These are phyloP conservation scores for Miamiensis avidus DNA, from an alignment of 169 alveolate genomes.

Conservation along the genomic window DNA sequence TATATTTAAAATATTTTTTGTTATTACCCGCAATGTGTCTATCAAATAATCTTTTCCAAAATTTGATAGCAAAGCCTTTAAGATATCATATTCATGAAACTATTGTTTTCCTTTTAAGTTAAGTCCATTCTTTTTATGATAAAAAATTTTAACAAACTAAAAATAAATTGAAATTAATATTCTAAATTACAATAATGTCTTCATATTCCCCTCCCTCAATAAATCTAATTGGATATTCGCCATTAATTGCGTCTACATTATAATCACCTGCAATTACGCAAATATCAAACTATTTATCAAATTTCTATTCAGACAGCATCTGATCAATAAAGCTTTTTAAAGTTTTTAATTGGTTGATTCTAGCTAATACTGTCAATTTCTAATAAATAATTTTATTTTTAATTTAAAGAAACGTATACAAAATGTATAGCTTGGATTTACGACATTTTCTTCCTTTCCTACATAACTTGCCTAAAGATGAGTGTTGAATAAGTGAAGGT, in stretches of 20 bases:
- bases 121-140: not conserved
- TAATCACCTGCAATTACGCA: not conserved
- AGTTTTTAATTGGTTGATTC: not conserved
- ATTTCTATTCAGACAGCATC: not conserved
- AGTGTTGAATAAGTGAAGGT: slow-evolving; percentile 52
- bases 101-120: not conserved
- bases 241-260: not conserved
- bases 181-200: not conserved
- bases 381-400: too few species aligned
- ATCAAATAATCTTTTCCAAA: not conserved
- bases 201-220: not conserved
- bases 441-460: slow-evolving; percentile 41
- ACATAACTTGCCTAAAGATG: slow-evolving; percentile 64
- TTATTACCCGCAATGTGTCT: not conserved
- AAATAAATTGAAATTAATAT: too few species aligned
- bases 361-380: not conserved
- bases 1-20: too few species aligned
- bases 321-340: not conserved
- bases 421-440: not conserved
- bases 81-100: not conserved
- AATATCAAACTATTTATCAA: not conserved
- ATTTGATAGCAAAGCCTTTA: not conserved
- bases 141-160: not conserved
- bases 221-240: not conserved
- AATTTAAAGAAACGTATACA: not conserved